Base-by-base conservation (phyloP, 2,329 filamentous ascomycete species). In the Akanthomyces lecanii region DNA sequence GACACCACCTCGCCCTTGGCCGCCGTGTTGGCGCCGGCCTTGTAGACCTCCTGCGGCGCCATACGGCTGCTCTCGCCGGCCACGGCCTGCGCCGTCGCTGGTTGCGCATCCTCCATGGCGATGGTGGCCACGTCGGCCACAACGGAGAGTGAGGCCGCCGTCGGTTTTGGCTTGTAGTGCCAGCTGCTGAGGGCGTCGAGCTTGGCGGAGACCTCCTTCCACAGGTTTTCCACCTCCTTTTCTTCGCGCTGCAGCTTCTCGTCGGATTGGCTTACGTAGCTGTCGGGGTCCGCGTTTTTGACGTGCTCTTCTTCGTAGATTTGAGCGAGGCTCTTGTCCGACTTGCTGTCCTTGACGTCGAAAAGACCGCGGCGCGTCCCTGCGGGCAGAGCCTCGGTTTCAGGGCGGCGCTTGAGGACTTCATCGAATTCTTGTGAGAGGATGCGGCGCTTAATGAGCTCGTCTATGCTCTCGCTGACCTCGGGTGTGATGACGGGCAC, bases 291-390 rank as follows among this genome's bases (percentile, higher is more conserved):
- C 2, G 85, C 84, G 60, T 85, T 82, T 72, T 90, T 89, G 66
- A 94, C 80, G 75, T 97, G 91, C 68, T 98, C 93, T 72, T 95
- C 89, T 76, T 98, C 95, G 78, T 98, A 99, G 57, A 97, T 82
- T 70, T 97, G 93, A 0, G 92, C 94, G 14, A 99, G 85, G 66
- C 91, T 88, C 76, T 96, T 89, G 72, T 89, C 86, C n/a, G 88
- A 85, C 76, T 97, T 97, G 68, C 83, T 89, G 75, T 98, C 93
- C 70, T 96, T 90, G 12, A 98, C 81, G 66, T 94, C 89, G 65
- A 94, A 82, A 42, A 89, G 85, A 3, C 91, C 91, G 65, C 91
- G 86, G 36, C 89, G 85, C 4, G 85, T 81, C 66, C 80, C 79
- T 21, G 79, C 77, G 40, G 87, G 85, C 5, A 85, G 82, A 51